Base-by-base conservation (phyloP, 257 asterid species). In the Solanum okadae region DNA sequence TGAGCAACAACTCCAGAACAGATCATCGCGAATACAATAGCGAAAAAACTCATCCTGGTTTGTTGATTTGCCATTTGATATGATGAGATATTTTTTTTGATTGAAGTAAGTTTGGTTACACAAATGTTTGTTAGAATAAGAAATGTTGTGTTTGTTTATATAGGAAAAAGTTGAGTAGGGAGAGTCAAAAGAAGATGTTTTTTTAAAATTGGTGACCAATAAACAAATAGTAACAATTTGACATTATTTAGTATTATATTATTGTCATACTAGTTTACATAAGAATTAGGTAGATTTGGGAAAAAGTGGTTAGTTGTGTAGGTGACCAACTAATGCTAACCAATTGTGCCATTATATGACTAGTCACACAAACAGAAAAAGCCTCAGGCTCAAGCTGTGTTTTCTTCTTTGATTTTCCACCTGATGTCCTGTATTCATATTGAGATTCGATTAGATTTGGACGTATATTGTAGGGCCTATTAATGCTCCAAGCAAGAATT, bases 1-100 rank as follows among this genome's bases (percentile, higher is more conserved):
- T 96, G 98, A 2, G 98, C 95, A 12, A 18, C 68, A 56, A 86
- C 92, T 2, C 93, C 89, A 12, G 89, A 86, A 87, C 89, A 91
- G 59, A 92, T 86, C 89, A 89, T n/a, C 68, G 92, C 42, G 72
- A 81, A 88, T 5, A 92, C 88, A 65, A 93, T 88, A 35, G 93
- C 42, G 83, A 88, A 88, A 35, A 93, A 65, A 40, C 78, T 91
- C 85, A 89, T 88, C 86, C 88, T 89, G 84, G 2, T 73, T 31
- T 88, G 68, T 75, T 88, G 92, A 82, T 86, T 75, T 73, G 90
- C 94, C 97, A 95, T 95, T 88, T 5, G 46, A 56, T 37, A 33
- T 33, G 25, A 23, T 46, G 40, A 65, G 37, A 40, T 33, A 87
- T 59, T 79, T 27, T 7, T 44, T 9, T 4, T 5, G 40, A 46